Percentiles rank a stretch among this genome's conserved stretches.
Evolutionary conservation across 805 yeast species (phyloP).

Genomic region (Kregervanrija fluxuum): DNA sequence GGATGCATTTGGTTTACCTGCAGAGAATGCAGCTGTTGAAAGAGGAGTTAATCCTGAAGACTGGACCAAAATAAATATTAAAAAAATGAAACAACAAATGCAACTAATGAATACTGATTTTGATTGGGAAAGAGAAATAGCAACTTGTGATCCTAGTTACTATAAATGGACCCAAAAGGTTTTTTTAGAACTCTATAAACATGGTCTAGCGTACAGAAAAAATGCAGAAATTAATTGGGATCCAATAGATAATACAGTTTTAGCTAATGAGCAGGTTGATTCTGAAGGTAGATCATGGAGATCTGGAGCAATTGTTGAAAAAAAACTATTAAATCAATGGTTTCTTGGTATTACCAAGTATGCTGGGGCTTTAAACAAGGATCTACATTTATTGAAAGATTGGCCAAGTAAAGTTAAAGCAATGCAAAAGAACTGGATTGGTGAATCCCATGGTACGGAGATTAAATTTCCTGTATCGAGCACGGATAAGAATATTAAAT

Average conservation of each 20-base stretch:
- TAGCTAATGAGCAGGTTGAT: slow-evolving; percentile 97
- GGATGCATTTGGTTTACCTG: slow-evolving; percentile 98
- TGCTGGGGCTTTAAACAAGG: slow-evolving; percentile 60
- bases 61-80: slow-evolving; percentile 83
- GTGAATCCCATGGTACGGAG: slow-evolving; percentile 75
- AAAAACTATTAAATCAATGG: slow-evolving; percentile 81
- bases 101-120: slow-evolving; percentile 71
- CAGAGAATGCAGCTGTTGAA: slow-evolving; percentile 96
- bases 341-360: slow-evolving; percentile 82
- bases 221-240: slow-evolving; percentile 96
- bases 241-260: slow-evolving; percentile 88
- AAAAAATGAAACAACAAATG: slow-evolving; percentile 82
- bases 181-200: slow-evolving; percentile 62
- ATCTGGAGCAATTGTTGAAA: slow-evolving; percentile 92
- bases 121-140: slow-evolving; percentile 88
- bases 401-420: slow-evolving; percentile 89
- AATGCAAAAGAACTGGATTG: slow-evolving; percentile 95
- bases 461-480: slow-evolving; percentile 38
- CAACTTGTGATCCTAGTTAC: slow-evolving; percentile 81
- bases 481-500: slow-evolving; percentile 7
- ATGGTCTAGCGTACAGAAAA: slow-evolving; percentile 79
- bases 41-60: slow-evolving; percentile 66
- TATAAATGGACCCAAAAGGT: slow-evolving; percentile 91
- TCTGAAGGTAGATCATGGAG: slow-evolving; percentile 90
- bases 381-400: slow-evolving; percentile 48